Conservation (phyloP, 2,329 filamentous ascomycete genomes). For the Dactylellina leptospora region DNA sequence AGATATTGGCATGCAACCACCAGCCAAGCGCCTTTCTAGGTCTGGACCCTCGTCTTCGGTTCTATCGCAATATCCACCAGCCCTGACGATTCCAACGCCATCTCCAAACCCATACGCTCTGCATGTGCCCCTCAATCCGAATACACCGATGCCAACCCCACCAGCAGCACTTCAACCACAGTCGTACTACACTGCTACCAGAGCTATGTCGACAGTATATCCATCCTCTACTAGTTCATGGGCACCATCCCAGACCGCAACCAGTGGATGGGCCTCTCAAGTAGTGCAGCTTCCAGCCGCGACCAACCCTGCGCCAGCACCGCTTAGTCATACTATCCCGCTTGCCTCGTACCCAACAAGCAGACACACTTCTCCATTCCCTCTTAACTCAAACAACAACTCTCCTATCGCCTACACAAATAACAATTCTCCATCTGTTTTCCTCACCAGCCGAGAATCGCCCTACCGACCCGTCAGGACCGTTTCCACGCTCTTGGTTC, state of each 20-base stretch:
- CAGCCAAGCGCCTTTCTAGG: conserved; percentile 65
- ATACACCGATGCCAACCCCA: conserved; percentile 57
- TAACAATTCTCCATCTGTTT: conserved; percentile 81
- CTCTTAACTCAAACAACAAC: conserved; percentile 59
- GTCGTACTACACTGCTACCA: conserved; percentile 64
- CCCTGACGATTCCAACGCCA: conserved; percentile 66
- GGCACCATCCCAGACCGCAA: conserved; percentile 61
- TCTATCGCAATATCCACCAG: conserved; percentile 64
- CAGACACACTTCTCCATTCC: conserved; percentile 55
- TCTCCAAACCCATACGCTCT: conserved; percentile 60
- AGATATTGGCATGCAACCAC: conserved; percentile 63
- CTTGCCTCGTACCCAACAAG: conserved; percentile 49
- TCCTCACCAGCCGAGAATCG: conserved; percentile 85
- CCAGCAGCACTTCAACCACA: conserved; percentile 52
- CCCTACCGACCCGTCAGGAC: conserved; percentile 91
- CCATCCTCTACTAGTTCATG: conserved; percentile 67
- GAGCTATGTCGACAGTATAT: conserved; percentile 82
- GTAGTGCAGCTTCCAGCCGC: conserved; percentile 57
- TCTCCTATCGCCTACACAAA: conserved; percentile 63
- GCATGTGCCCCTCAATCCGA: conserved; percentile 64
- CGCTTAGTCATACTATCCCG: conserved; percentile 45
- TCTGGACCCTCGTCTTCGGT: conserved; percentile 56
- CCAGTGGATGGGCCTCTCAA: conserved; percentile 58
- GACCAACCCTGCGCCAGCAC: conserved; percentile 59
- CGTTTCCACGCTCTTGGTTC: conserved; percentile 88